Base-by-base conservation (phyloP, 768 basidiomycete species). In the Boletus pseudopeckii region DNA sequence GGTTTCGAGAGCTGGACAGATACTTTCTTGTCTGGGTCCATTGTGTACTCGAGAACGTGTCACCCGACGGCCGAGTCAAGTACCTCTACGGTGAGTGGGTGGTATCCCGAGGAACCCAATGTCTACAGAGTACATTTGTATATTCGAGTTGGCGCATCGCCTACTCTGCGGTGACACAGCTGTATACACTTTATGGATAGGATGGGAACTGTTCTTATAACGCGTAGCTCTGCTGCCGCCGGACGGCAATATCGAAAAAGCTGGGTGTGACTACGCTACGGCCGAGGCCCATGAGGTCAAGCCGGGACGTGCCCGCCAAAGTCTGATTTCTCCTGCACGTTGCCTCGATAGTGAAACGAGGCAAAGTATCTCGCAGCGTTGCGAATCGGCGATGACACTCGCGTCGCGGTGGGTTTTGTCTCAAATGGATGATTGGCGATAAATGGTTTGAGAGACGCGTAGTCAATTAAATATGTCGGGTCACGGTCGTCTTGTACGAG, bases 1-100 rank as follows among this genome's bases (percentile, higher is more conserved):
- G 88, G 86, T 65, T 94, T 92, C 6, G 83, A 78, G 13, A 82
- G 75, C 18, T 77, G 74, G 20, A 92, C 75, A 1, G 76, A 78
- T 15, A 86, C 74, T 3, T 53, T 46, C 30, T 64, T 59, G 0
- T 58, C 43, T 2, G 52, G 47, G 9, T 56, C 49, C 8, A 60
- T 59, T 8, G 68, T 69, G 22, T 45, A 45, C 14, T 62, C 44
- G 14, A 88, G 72, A 1, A 78, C 70, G 39, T 76, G 71, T 10
- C 71, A 65, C 0, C 86, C 81, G 18, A 85, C 74, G 17, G 71
- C 71, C 6, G 84, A 82, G 4, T 80, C 77, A 20, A 91, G 71
- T 1, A 86, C 80, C 64, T 92, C 90, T 42, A 91, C 71, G 0
- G 90, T 92, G 22, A 79, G 69, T 2, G 28, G 28, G 28, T 30